phyloP scores from a whole-genome alignment of 768 basidiomycete species.

The Lyophyllum shimeji region DNA sequence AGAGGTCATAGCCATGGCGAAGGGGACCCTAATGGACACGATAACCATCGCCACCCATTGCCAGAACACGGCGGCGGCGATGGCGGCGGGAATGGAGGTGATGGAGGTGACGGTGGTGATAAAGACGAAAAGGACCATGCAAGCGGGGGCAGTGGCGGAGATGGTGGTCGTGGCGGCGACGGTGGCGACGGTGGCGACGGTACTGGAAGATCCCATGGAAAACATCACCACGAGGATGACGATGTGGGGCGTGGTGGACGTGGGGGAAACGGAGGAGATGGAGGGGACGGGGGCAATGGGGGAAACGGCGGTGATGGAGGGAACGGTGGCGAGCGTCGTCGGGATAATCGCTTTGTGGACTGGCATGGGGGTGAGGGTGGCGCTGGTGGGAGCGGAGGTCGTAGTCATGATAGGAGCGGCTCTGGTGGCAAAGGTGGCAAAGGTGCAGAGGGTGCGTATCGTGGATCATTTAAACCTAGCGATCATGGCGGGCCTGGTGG shows the following conservation, averaged over 20 bases:
- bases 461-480: constrained; percentile 1
- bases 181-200: neutral
- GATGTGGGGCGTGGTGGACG: neutral
- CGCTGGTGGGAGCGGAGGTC: neutral
- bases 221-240: too few relatives aligned
- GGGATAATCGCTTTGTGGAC: neutral
- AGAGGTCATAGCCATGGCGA: too few relatives aligned
- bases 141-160: neutral
- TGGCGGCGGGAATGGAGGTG: neutral
- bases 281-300: neutral
- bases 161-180: neutral
- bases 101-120: neutral
- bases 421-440: constrained; percentile 9
- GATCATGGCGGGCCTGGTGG: constrained; percentile 11
- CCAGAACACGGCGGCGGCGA: neutral
- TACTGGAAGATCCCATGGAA: too few relatives aligned
- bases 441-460: constrained; percentile 6
- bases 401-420: neutral
- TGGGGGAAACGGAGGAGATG: neutral
- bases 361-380: neutral
- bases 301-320: neutral
- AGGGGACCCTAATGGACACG: too few relatives aligned
- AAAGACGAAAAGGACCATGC: neutral
- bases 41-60: too few relatives aligned
- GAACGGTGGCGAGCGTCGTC: neutral